Base-by-base conservation (phyloP, 176 grass and related monocot genomes). In the Aegilops tauschii region DNA sequence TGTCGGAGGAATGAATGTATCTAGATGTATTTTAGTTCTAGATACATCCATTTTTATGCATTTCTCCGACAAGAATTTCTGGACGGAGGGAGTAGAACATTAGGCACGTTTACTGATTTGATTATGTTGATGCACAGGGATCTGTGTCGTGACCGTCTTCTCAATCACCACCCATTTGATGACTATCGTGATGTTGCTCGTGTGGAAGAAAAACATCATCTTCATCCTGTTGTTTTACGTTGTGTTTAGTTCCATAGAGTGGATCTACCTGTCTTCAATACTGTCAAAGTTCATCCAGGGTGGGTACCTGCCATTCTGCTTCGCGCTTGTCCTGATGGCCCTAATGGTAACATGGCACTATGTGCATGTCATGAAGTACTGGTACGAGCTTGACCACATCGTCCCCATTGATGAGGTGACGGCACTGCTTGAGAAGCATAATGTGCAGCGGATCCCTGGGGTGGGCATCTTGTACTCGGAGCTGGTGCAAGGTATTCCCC, bases 391-490 rank as follows among this genome's bases (percentile, higher is more conserved):
- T 4, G 68, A 87, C 69, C 87, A 87, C 77, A 30, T 81, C 5
- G 76, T 94, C 20, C 68, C 89, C 1, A 84, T 40, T 0, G 2
- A 3, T 17, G 47, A 91, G 8, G 34, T 87, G 85, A 70, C 66
- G 3, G 5, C 62, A 8, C 85, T 91, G 75, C 75, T 91, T 2
- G 67, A 87, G 68, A 61, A 67, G 68, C 70, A 91, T 49, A 82
- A 87, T 10, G 89, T 87, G 67, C 81, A 45, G 62, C 62, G 68
- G 16, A 76, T 89, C 28, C 84, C 91, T 30, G 93, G 92, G 12
- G 85, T 98, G 7, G 95, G 92, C 0, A 87, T 97, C 18, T 79
- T 97, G 0, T 93, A 95, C 82, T 88, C 95, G 2, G 90, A 97
- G 77, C 84, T 95, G 10, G 87, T 93, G 21, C 95, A 86, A 80